These are phyloP conservation scores for Arachis stenosperma DNA, from an alignment of 306 rosid species.

Conservation along the genomic window DNA sequence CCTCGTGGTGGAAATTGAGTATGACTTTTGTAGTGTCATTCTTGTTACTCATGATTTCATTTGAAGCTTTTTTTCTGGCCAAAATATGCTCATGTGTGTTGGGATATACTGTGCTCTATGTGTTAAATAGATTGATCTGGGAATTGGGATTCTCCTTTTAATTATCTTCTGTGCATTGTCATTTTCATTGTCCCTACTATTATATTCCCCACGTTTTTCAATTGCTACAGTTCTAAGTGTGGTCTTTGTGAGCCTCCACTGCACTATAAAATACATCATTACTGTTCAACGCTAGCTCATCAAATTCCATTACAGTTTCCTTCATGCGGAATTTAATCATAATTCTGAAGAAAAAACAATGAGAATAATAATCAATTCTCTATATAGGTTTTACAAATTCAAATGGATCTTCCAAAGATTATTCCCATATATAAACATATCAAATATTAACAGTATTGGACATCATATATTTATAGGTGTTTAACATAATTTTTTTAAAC, in stretches of 20 bases:
- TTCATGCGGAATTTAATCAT: background rate
- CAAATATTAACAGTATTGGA: too few relatives aligned
- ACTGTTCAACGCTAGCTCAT: background rate
- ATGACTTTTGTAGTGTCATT: background rate
- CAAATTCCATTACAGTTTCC: background rate
- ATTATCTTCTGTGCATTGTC: background rate
- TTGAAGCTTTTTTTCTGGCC: background rate
- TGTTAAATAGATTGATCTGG: too few relatives aligned
- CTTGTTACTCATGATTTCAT: background rate
- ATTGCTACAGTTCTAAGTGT: background rate
- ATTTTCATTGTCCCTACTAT: background rate
- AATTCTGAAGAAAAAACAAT: background rate
- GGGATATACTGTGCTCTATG: background rate
- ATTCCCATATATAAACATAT: too few relatives aligned
- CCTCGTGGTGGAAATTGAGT: background rate
- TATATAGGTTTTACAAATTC: background rate
- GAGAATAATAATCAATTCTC: background rate
- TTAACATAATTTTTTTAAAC: too few relatives aligned
- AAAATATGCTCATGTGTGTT: background rate
- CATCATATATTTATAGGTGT: too few relatives aligned
- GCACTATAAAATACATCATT: background rate
- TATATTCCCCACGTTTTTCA: background rate
- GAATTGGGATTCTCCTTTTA: background rate
- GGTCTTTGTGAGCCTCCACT: slow-evolving; percentile 28
- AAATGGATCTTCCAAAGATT: background rate